Evolutionary conservation across 129 eudicot species (phyloP).

Genomic region (Deinandra increscens): DNA sequence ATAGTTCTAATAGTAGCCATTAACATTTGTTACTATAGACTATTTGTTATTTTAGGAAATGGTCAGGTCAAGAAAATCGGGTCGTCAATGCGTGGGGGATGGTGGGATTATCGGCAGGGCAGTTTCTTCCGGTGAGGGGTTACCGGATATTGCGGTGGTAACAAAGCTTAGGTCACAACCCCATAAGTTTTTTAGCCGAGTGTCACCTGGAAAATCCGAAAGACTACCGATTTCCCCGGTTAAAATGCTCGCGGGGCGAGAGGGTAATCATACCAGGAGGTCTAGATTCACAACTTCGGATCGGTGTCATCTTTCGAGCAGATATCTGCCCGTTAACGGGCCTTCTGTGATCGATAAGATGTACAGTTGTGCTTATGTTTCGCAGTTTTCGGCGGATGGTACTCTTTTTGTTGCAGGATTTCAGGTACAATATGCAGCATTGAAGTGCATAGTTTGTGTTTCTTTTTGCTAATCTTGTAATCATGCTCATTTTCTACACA

Average conservation of each 20-base stretch:
- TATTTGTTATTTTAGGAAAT: constrained; percentile 29
- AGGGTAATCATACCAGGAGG: constrained; percentile 68
- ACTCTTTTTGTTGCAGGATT: constrained; percentile 84
- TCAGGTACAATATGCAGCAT: constrained; percentile 56
- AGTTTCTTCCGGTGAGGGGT: constrained; percentile 29
- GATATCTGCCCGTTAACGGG: constrained; percentile 70
- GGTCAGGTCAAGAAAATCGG: constrained; percentile 59
- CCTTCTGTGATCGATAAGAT: constrained; percentile 61
- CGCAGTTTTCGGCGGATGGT: constrained; percentile 85
- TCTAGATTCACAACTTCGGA: constrained; percentile 71
- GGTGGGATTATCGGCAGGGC: constrained; percentile 29
- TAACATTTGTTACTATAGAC: not conserved
- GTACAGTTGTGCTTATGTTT: constrained; percentile 74
- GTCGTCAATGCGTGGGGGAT: constrained; percentile 21
- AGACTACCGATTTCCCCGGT: constrained; percentile 60
- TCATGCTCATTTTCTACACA: constrained; percentile 17
- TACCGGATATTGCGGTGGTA: constrained; percentile 51
- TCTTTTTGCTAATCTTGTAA: not conserved
- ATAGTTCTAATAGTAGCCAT: not conserved
- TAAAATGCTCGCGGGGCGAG: constrained; percentile 70
- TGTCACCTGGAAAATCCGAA: constrained; percentile 47
- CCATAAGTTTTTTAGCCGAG: constrained; percentile 39
- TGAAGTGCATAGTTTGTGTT: too few species aligned
- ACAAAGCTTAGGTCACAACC: constrained; percentile 68
- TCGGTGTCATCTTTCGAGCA: constrained; percentile 70